These are phyloP conservation scores for Leptomonas seymouri DNA, from an alignment of 208 protist species.

Conservation along the genomic window DNA sequence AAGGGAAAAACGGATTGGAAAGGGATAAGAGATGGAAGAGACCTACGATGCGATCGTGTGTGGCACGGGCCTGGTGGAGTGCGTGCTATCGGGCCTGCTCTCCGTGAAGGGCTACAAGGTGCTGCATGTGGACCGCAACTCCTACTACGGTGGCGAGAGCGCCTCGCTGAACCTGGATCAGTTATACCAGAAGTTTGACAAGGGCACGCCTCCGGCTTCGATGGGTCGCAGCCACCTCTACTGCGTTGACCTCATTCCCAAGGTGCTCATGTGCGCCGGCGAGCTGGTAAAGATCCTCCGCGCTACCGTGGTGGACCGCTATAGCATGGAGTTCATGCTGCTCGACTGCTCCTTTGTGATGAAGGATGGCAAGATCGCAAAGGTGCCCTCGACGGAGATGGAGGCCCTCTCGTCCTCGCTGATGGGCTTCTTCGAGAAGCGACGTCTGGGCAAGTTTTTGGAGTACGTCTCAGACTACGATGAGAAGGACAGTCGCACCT, in stretches of 20 bases:
- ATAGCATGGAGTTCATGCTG: constrained; percentile 99
- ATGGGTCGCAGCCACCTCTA: constrained; percentile 97
- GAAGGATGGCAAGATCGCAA: constrained; percentile 95
- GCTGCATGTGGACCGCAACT: constrained; percentile 99
- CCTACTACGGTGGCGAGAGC: constrained; percentile 99
- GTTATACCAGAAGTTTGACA: constrained; percentile 96
- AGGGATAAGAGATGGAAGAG: no score
- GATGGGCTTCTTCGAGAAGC: constrained; percentile 99
- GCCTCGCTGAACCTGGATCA: constrained; percentile 99
- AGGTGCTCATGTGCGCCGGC: constrained; percentile 99
- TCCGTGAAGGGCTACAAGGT: constrained; percentile 98
- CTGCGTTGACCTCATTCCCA: constrained; percentile 99
- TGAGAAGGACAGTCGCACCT: constrained; percentile 85
- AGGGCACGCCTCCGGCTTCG: constrained; percentile 59
- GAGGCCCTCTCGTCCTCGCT: constrained; percentile 97
- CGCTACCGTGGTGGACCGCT: constrained; percentile 97
- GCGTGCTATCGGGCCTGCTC: constrained; percentile 95
- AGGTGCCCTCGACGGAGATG: constrained; percentile 96
- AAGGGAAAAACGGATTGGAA: constrained; percentile 71
- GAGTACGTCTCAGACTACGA: constrained; percentile 93
- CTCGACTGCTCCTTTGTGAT: constrained; percentile 98
- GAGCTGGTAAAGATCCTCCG: constrained; percentile 98
- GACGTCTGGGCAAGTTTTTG: constrained; percentile 94
- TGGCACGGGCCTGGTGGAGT: constrained; percentile 99
- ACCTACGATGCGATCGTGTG: constrained; percentile 98